Conservation (phyloP, 2,329 filamentous ascomycete genomes). For the Ophiostoma australiae region DNA sequence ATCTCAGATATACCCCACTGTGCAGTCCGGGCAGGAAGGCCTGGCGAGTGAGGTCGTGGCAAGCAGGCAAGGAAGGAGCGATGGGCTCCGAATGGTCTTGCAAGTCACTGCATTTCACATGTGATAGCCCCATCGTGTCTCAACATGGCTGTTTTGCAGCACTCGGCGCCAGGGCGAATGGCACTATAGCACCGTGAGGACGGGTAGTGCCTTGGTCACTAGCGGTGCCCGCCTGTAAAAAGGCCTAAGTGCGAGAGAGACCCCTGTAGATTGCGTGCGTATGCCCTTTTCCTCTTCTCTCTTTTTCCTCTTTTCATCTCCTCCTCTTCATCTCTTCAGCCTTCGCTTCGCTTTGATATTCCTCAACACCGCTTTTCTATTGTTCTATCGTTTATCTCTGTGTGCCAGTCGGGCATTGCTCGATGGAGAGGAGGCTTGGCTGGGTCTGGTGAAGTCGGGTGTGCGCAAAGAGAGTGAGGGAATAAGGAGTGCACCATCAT, state of each 20-base stretch:
- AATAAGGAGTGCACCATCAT: not conserved
- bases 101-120: not conserved
- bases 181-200: not conserved
- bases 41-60: conserved; percentile 5
- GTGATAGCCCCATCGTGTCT: conserved; percentile 7
- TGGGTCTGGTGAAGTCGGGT: not conserved
- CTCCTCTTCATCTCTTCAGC: not conserved
- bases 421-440: not conserved
- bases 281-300: not conserved
- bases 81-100: not conserved
- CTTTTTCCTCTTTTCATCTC: not conserved
- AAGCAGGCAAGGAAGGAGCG: not conserved
- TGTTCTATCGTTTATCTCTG: not conserved
- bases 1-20: conserved; percentile 13
- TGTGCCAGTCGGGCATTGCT: not conserved
- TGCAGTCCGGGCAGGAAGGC: not conserved
- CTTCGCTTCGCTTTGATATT: not conserved
- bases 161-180: not conserved
- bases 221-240: not conserved
- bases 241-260: not conserved
- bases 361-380: not conserved
- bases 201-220: not conserved
- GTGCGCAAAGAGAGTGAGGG: not conserved
- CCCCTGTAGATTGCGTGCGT: not conserved
- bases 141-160: not conserved